Percentiles rank a stretch among this genome's conserved stretches.
Evolutionary conservation across 108 stramenopile genomes (phyloP).

Genomic region (Conticribra guillardii): DNA sequence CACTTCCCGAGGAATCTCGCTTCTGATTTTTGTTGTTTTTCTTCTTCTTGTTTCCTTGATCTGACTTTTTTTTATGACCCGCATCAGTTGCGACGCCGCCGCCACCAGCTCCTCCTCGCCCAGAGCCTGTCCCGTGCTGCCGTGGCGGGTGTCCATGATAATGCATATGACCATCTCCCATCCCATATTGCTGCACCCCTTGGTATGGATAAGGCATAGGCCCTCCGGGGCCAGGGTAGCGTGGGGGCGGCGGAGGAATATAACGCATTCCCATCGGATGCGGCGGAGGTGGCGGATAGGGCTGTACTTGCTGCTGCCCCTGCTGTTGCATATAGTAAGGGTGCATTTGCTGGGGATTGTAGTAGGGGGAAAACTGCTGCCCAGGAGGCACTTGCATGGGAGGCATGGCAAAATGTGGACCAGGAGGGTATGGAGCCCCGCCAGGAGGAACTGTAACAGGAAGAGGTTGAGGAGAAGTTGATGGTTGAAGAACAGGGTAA

Average conservation of each 20-base stretch:
- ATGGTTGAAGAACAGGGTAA: slow-evolving; percentile 18
- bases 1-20: not conserved
- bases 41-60: slow-evolving; percentile 18
- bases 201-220: slow-evolving; percentile 10
- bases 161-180: slow-evolving; percentile 13
- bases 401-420: slow-evolving; percentile 14
- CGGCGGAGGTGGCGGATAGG: slow-evolving; percentile 1
- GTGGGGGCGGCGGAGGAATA: slow-evolving; percentile 41
- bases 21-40: slow-evolving; percentile 14
- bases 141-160: slow-evolving; percentile 16
- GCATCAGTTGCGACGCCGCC: not conserved
- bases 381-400: slow-evolving; percentile 20
- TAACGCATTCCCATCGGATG: slow-evolving; percentile 17
- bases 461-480: slow-evolving; percentile 13
- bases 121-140: not conserved
- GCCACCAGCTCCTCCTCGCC: not conserved
- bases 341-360: slow-evolving; percentile 44
- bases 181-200: slow-evolving; percentile 5
- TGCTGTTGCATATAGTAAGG: slow-evolving; percentile 38
- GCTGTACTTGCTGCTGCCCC: slow-evolving; percentile 21
- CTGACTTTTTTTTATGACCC: slow-evolving; percentile 6
- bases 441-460: not conserved
- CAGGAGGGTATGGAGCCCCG: slow-evolving; percentile 7
- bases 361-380: slow-evolving; percentile 40
- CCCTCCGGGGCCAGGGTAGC: slow-evolving; percentile 20